Conservation (phyloP, 495 filamentous ascomycete genomes). For the Penicillium manginii region DNA sequence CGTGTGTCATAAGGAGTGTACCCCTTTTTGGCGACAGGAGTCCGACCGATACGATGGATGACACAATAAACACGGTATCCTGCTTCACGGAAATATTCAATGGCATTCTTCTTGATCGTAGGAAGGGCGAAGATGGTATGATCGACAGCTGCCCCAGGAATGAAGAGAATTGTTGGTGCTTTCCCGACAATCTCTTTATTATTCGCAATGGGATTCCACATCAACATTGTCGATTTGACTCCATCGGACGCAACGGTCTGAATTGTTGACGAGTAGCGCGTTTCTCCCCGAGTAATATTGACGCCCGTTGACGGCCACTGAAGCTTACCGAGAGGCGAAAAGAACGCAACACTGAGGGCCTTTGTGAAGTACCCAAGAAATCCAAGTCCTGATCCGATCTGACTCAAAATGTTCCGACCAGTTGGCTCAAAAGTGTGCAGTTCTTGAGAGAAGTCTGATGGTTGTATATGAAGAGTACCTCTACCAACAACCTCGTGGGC, state of each 20-base stretch:
- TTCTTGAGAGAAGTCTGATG: not conserved
- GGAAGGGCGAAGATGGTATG: not conserved
- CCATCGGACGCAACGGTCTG: not conserved
- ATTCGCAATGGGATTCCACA: not conserved
- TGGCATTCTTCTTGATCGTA: not conserved
- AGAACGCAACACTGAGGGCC: not conserved
- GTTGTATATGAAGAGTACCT: not conserved
- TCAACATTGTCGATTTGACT: not conserved
- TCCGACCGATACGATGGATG: not conserved
- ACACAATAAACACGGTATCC: not conserved
- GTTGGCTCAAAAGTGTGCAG: not conserved
- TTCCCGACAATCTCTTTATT: not conserved
- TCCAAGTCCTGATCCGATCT: constrained; percentile 15
- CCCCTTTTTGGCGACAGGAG: not conserved
- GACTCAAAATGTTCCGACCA: not conserved
- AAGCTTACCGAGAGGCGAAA: not conserved
- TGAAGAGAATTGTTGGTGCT: not conserved
- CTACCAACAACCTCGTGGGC: not conserved
- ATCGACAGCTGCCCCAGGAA: not conserved
- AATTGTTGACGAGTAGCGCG: not conserved
- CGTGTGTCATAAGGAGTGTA: constrained; percentile 43
- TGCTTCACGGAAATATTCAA: constrained; percentile 1
- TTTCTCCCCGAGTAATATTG: too few species aligned
- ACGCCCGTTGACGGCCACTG: not conserved
- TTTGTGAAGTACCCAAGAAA: constrained; percentile 27